Evolutionary conservation across 805 yeast genomes (phyloP), one percentile per base, ranked within the genome.

Genomic region (Kluyveromyces aestuarii): DNA sequence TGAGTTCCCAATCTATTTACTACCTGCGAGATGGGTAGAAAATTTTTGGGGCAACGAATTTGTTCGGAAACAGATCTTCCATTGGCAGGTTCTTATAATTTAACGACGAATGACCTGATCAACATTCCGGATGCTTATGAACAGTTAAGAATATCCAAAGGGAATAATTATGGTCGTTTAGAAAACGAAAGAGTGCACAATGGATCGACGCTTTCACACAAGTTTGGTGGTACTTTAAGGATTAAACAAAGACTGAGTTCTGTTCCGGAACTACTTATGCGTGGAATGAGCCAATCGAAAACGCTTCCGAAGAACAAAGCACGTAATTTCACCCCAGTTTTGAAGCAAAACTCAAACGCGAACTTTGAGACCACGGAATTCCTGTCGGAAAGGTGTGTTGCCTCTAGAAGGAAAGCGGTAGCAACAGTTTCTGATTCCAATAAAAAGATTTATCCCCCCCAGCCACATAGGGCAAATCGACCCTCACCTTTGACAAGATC

Each of bases 261-360:
- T 1, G 66, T 63, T 4, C 68, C 68, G 13, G 67, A 62, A 46
- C 51, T 63, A 11, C 56, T 62, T 27, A 40, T 61, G 17, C 63
- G 55, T 45, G 61, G 60, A 42, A 52, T 56, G 18, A 56, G 55
- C 11, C 51, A 51, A 35, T 40, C 42, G 17, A 9, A 36, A 9
- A 35, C 25, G 25, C 25, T 21, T 4, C 25, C 25, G 25, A 21
- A 21, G 25, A 6, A 21, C 25, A 21, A 4, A 6, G 25, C 25
- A 21, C 25, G 25, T 21, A 21, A 21, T 21, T 21, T 21, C 25
- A 21, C 25, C 6, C 6, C 25, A 21, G 25, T 21, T 21, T 21
- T 21, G 25, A 6, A 21, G 25, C 25, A 21, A 21, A 21, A 21
- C 3, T 21, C 25, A 21, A 21, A 6, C 25, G 25, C 6, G 25